Conservation (phyloP, 2,329 filamentous ascomycete species). For the Verticillium tricorpus region DNA sequence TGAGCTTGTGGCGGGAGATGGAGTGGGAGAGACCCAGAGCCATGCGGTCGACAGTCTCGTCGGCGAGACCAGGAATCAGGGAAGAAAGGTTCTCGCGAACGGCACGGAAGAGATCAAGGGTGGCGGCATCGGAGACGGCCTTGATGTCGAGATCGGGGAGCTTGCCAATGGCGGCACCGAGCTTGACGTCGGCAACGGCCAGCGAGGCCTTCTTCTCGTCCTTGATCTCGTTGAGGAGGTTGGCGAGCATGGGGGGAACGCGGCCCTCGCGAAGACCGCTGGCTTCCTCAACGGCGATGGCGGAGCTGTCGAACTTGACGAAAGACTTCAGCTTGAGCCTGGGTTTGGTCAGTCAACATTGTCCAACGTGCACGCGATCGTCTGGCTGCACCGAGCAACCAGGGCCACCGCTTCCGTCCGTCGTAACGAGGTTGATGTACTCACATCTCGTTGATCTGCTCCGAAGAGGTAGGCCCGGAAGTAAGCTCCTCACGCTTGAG, state of each 20-base stretch:
- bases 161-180: constrained; percentile 88
- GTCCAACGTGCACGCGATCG: not conserved
- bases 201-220: constrained; percentile 96
- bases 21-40: constrained; percentile 94
- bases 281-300: constrained; percentile 85
- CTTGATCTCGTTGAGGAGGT: constrained; percentile 83
- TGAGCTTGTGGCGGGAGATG: constrained; percentile 93
- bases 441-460: constrained; percentile 83
- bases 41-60: constrained; percentile 89
- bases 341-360: constrained; percentile 10
- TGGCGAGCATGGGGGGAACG: constrained; percentile 80
- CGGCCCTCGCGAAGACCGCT: constrained; percentile 81
- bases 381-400: not conserved
- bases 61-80: constrained; percentile 81
- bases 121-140: constrained; percentile 73
- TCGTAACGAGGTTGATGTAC: constrained; percentile 27
- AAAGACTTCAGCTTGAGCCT: constrained; percentile 96
- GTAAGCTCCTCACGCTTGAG: constrained; percentile 80
- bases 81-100: constrained; percentile 88
- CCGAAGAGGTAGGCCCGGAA: constrained; percentile 70
- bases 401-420: constrained; percentile 3
- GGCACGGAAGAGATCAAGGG: constrained; percentile 86
- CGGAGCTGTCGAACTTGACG: constrained; percentile 92
- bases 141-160: constrained; percentile 81
- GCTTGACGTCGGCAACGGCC: constrained; percentile 88